Base-by-base conservation (phyloP, 2,329 filamentous ascomycete genomes). In the Immersiporthe knoxdaviesiana region DNA sequence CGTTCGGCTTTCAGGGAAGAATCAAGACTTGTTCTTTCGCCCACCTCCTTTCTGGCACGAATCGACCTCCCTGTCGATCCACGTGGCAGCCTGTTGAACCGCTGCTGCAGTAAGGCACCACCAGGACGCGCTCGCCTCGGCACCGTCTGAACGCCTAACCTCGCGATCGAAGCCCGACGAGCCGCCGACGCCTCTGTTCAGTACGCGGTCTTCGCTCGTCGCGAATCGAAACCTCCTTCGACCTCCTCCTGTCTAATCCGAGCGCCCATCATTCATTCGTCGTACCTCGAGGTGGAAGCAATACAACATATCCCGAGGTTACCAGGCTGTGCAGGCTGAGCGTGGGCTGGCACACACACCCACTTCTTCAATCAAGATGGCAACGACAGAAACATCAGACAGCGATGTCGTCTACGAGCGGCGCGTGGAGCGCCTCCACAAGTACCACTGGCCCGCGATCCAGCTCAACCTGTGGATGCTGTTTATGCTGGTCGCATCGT, bases 381-480 rank as follows among this genome's bases (percentile, higher is more conserved):
- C 63, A n/a, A 24, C 44, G 32, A 54, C 68, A 52, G 74, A 77
- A n/a, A 81, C 78, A 27, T 80, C 79, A 61, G 74, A 78, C 32
- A 81, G 78, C 70, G 77, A 75, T 67, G 74, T 80, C 75, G 78
- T 81, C 68, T 82, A 83, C 76, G 79, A 81, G 69, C 81, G 81
- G 58, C 81, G 80, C 67, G 73, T 81, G 52, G 75, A 81, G 70
- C 82, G 82, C 72, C 77, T 88, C 4, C 85, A 87, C 75, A 85
- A 84, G 56, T 91, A 91, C 82, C 88, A 88, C 80, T 91, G 89
- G 89, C 89, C 89, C 24, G 87, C 87, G n/a, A 78, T 88, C 67
- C 87, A 90, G 78, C 83, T 91, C 69, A 90, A 90, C 75, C 79
- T 91, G 64, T 91, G 89, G 88, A 87, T 91, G 75, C 81, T 91